A percentile compares a stretch with the other conserved stretches of the same genome.
Conservation (phyloP, 1,139 yeast genomes). For the Candida glucosophila region DNA sequence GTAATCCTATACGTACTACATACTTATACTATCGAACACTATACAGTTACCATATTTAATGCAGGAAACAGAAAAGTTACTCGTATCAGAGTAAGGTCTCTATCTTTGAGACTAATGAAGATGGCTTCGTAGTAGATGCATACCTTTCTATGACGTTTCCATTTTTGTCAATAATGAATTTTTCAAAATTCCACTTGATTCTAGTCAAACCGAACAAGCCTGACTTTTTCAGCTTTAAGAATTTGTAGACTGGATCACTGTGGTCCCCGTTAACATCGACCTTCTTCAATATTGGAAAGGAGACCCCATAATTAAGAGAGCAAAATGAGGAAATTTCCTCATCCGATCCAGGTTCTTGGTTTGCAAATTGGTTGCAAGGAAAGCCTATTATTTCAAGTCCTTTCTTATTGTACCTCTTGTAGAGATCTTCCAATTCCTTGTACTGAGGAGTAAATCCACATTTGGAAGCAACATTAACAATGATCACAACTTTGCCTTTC, state of each 20-base stretch:
- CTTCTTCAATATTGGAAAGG: constrained; percentile 32
- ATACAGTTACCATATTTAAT: too few species aligned
- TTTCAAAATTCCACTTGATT: constrained; percentile 93
- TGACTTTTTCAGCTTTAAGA: constrained; percentile 16
- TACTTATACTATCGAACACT: not conserved
- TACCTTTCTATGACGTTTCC: constrained; percentile 59
- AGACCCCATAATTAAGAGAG: constrained; percentile 52
- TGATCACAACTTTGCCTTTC: constrained; percentile 25
- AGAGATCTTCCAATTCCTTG: constrained; percentile 22
- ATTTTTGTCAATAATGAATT: constrained; percentile 63
- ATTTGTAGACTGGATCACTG: constrained; percentile 21
- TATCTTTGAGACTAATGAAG: constrained; percentile 24
- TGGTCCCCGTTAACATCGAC: constrained; percentile 27
- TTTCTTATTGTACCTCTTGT: constrained; percentile 19
- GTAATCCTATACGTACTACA: not conserved
- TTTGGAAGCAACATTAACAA: constrained; percentile 38
- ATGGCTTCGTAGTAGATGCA: constrained; percentile 35
- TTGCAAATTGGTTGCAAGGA: constrained; percentile 48
- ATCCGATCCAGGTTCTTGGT: constrained; percentile 76
- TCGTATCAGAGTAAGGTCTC: too few species aligned
- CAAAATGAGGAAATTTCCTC: constrained; percentile 60
- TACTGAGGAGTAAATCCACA: constrained; percentile 41
- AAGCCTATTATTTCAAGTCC: constrained; percentile 32
- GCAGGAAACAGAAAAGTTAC: too few species aligned
- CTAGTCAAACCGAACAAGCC: constrained; percentile 74